A percentile compares a stretch with the other conserved stretches of the same genome.
phyloP scores from a whole-genome alignment of 2,329 filamentous ascomycete genomes.

The Epichloe uncinata region DNA sequence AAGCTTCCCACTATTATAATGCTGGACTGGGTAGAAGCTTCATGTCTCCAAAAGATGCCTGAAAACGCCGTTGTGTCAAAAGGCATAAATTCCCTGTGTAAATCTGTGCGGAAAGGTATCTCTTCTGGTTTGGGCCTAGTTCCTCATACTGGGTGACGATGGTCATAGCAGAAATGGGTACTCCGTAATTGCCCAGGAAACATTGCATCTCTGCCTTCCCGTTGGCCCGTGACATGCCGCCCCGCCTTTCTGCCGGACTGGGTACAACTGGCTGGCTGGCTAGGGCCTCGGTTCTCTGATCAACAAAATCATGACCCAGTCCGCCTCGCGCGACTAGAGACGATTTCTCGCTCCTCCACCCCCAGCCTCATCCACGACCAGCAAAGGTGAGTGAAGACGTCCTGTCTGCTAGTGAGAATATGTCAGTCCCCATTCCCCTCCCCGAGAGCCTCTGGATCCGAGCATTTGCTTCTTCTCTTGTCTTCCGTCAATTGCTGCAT shows the following conservation, averaged over 20 bases:
- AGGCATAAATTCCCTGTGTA: too few species aligned
- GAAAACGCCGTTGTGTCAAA: too few species aligned
- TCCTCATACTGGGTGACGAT: too few species aligned
- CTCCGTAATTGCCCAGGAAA: too few species aligned
- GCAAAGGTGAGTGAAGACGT: slow-evolving; percentile 6
- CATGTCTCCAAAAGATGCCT: too few species aligned
- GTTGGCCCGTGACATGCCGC: slow-evolving; percentile 12
- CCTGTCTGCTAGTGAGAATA: neutral
- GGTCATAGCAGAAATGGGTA: too few species aligned
- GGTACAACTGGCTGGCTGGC: neutral
- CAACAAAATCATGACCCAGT: slow-evolving; percentile 14
- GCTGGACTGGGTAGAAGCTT: too few species aligned
- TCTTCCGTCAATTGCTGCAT: neutral
- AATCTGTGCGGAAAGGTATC: too few species aligned
- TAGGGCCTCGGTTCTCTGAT: slow-evolving; percentile 7
- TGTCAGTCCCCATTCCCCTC: neutral
- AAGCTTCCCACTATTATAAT: too few species aligned
- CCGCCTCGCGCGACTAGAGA: slow-evolving; percentile 11
- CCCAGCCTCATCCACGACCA: slow-evolving; percentile 6
- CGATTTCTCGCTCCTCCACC: slow-evolving; percentile 9
- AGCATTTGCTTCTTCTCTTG: neutral
- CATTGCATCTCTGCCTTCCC: neutral
- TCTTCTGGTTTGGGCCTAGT: too few species aligned
- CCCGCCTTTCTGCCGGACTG: slow-evolving; percentile 8
- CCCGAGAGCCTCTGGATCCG: neutral